Base-by-base conservation (phyloP, 2,329 filamentous ascomycete genomes). In the Lachnellula suecica region DNA sequence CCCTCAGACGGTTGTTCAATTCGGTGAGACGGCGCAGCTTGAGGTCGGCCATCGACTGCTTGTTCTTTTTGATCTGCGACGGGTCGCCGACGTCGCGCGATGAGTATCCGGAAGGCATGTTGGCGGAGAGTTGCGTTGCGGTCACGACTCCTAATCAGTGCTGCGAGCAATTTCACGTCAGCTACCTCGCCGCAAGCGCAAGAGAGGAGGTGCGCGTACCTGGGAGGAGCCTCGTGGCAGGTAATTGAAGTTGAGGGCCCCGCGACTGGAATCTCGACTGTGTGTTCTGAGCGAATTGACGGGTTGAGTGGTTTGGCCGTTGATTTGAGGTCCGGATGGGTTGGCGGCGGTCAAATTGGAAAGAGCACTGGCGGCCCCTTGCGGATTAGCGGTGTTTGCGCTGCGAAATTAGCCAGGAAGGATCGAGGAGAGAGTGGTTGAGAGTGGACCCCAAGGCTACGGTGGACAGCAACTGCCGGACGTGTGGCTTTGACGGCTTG, bases 41-140 rank as follows among this genome's bases (percentile, higher is more conserved):
- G 61, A 99, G 83, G 72, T 99, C 94, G 64, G 93, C 93, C 90
- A 99, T 97, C 71, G 91, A 96, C 78, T 97, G 94, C 81, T 97
- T 97, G 79, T 95, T 97, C 79, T 92, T 96, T 81, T 83, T 85
- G 65, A 84, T 82, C 71, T 86, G 82, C 66, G 81, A 82, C 70
- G 82, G 81, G 69, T 87, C 83, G 72, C 81, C 82, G 57, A 83
- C 81, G 68, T 87, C 83, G 65, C 83, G 80, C 44, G 83, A 85
- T 53, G 82, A 84, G 74, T 85, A 87, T 61, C 82, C 78, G 72
- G 83, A 81, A 82, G 85, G 85, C 59, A 70, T 79, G 37, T 53
- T 61, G 60, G 54, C 13, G 22, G 34, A 38, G 35, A n/a, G n/a
- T n/a, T n/a, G n/a, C 45, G 23, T 45, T 53, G 38, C 23, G 50